Percentiles rank a stretch among this genome's conserved stretches.
Evolutionary conservation across 352 stramenopile species (phyloP).

Genomic region (Pythium rhizo-oryzae): DNA sequence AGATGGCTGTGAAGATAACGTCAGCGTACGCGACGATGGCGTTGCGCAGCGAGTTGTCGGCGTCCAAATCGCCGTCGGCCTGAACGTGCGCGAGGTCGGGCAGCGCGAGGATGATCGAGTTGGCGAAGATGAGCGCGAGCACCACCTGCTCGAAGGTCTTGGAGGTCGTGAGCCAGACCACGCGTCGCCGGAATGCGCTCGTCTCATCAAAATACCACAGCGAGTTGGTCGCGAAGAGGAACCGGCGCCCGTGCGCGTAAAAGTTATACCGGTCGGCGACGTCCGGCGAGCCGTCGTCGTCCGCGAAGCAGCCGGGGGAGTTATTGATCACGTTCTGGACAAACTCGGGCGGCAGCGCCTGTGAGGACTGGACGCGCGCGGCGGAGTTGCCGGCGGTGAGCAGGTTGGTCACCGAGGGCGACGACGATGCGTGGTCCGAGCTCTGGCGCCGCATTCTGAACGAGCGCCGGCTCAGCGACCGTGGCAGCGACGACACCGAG

Average conservation of each 20-base stretch:
- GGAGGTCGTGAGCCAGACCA: constrained; percentile 60
- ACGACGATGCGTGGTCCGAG: background rate
- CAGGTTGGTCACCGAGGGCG: constrained; percentile 15
- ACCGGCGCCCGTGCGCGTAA: constrained; percentile 53
- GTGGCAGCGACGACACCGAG: background rate
- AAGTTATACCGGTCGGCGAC: constrained; percentile 60
- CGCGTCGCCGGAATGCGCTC: constrained; percentile 38
- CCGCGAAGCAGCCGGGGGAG: constrained; percentile 38
- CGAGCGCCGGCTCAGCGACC: background rate
- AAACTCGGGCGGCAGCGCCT: constrained; percentile 20
- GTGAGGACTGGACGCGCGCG: constrained; percentile 1
- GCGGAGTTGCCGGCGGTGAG: background rate
- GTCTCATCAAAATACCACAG: constrained; percentile 55
- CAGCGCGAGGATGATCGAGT: constrained; percentile 78
- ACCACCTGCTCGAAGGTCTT: constrained; percentile 72
- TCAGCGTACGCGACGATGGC: constrained; percentile 51
- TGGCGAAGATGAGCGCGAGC: constrained; percentile 74
- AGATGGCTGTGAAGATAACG: constrained; percentile 57
- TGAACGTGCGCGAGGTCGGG: constrained; percentile 60
- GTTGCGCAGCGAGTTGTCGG: constrained; percentile 45
- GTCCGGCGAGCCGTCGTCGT: constrained; percentile 44
- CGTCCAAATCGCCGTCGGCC: constrained; percentile 36
- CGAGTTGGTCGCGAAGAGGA: constrained; percentile 56
- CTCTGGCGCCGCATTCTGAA: background rate
- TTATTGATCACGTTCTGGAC: constrained; percentile 52